Base-by-base conservation (phyloP, 2,329 filamentous ascomycete genomes). In the Aspergillus carbonarius region DNA sequence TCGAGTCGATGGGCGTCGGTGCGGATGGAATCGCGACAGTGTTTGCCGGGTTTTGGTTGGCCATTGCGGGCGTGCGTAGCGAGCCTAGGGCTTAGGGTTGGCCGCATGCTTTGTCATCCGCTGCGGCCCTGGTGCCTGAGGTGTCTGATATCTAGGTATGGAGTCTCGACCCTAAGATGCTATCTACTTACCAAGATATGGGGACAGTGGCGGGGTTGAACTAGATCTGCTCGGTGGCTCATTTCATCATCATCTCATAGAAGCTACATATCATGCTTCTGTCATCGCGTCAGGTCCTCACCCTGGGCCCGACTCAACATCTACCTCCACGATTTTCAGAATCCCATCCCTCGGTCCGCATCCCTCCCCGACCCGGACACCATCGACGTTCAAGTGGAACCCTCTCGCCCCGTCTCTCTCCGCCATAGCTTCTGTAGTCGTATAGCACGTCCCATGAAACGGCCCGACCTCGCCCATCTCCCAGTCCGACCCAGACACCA, bases 31-130 rank as follows among this genome's bases (percentile, higher is more conserved):
- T 63, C 61, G 63, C 63, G 62, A 62, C 63, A 59, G 59, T 62
- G 60, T 61, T 62, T 63, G 57, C 59, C 51, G 51, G 61, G 67
- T 71, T 76, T 74, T 72, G 72, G 68, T 70, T 66, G 66, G 66
- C 62, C 68, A 57, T 62, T 57, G 63, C 54, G 49, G 67, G 66
- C 57, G 66, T 72, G 68, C 69, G 68, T 74, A 75, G 70, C 73
- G 74, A 75, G 68, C 52, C 50, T 70, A 76, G 73, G 72, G 72
- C 67, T 73, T 76, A 78, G 76, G 75, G 75, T 67, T 64, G 13
- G 1, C 20, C n/a, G 1, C 34, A 13, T 4, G 39, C 32, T 70
- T 51, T 60, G 51, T 42, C 44, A 48, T 17, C 8, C 18, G 39
- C 15, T 15, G 5, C n/a, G 5, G 20, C 30, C 6, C 27, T 42